These are phyloP conservation scores for Phycomyces blakesleeanus DNA, from an alignment of 192 early-diverging fungal genomes.

Conservation along the genomic window DNA sequence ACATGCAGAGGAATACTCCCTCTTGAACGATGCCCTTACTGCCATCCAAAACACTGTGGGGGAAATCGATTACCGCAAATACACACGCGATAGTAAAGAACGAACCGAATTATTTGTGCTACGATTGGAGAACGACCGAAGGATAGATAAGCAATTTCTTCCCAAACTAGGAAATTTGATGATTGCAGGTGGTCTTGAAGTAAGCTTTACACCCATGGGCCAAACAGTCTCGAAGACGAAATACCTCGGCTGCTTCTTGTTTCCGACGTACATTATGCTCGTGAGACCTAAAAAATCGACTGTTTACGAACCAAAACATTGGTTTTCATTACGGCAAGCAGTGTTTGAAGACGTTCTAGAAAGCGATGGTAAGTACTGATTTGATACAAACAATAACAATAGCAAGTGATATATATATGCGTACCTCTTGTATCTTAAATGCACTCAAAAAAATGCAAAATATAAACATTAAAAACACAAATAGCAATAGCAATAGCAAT, in stretches of 20 bases:
- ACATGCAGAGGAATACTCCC: slow-evolving; percentile 32
- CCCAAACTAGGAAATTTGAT: slow-evolving; percentile 36
- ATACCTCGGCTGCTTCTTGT: slow-evolving; percentile 62
- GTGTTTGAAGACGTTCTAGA: slow-evolving; percentile 48
- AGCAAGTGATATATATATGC: no score
- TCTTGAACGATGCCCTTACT: slow-evolving; percentile 23
- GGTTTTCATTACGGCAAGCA: slow-evolving; percentile 63
- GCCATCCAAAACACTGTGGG: slow-evolving; percentile 38
- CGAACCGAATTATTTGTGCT: slow-evolving; percentile 31
- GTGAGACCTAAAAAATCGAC: slow-evolving; percentile 47
- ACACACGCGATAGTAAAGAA: slow-evolving; percentile 20
- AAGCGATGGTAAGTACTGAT: slow-evolving; percentile 25
- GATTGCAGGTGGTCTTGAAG: slow-evolving; percentile 44
- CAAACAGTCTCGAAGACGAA: slow-evolving; percentile 31
- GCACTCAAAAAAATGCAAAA: no score
- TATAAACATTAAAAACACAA: no score
- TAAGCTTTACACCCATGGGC: slow-evolving; percentile 35
- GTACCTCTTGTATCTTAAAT: no score
- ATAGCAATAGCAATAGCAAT: no score
- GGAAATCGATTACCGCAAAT: slow-evolving; percentile 36
- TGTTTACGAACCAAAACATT: slow-evolving; percentile 55
- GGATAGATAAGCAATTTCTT: slow-evolving; percentile 34
- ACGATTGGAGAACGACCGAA: slow-evolving; percentile 27
- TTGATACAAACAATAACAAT: not conserved
- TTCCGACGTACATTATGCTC: slow-evolving; percentile 55